phyloP scores from a whole-genome alignment of 257 asterid genomes.

The Ballota nigra region DNA sequence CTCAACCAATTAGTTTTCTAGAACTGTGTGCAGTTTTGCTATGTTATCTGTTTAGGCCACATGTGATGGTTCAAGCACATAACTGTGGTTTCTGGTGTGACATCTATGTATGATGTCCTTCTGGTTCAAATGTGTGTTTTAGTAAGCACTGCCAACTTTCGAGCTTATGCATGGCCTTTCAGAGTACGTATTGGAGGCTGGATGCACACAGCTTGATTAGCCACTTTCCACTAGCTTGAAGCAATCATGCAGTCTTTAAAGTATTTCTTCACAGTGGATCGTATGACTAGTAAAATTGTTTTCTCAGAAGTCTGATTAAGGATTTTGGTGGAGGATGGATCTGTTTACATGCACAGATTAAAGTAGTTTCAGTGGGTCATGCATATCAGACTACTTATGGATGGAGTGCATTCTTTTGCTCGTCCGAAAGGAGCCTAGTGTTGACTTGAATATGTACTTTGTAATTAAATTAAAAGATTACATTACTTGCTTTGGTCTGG shows the following conservation, averaged over 20 bases:
- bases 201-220: conserved; percentile 13
- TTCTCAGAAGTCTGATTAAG: conserved; percentile 13
- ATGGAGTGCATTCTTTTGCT: background rate
- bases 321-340: conserved; percentile 19
- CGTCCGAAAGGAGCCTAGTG: conserved; percentile 14
- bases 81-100: conserved; percentile 11
- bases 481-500: conserved; percentile 17
- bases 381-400: conserved; percentile 10
- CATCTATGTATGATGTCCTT: conserved; percentile 4
- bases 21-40: background rate
- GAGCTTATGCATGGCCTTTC: conserved; percentile 11
- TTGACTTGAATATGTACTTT: conserved; percentile 20
- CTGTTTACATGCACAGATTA: conserved; percentile 6
- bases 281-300: conserved; percentile 12
- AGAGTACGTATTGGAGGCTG: conserved; percentile 20
- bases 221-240: conserved; percentile 20
- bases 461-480: conserved; percentile 6
- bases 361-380: conserved; percentile 14
- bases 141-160: background rate
- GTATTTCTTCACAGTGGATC: conserved; percentile 12
- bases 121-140: conserved; percentile 5
- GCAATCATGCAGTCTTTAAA: conserved; percentile 6
- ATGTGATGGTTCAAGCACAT: background rate
- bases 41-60: conserved; percentile 3
- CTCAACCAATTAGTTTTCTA: background rate